Percentiles rank a stretch among this genome's conserved stretches.
phyloP scores from a whole-genome alignment of 2,329 filamentous ascomycete genomes.

The Ophiosphaerella herpotricha region DNA sequence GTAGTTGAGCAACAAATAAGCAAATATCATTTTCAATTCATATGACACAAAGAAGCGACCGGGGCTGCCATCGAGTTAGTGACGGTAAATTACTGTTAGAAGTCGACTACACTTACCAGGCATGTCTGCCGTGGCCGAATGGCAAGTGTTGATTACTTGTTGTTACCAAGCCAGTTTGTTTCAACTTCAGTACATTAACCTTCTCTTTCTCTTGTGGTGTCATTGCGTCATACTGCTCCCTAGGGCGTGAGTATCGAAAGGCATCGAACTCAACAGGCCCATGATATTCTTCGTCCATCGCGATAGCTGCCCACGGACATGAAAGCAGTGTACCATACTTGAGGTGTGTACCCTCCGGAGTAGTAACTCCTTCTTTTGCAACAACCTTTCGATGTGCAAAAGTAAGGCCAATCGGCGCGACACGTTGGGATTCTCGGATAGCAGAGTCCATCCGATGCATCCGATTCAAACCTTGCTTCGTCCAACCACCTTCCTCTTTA shows the following conservation, averaged over 20 bases:
- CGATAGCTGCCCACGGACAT: conserved; percentile 23
- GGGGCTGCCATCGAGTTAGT: conserved; percentile 29
- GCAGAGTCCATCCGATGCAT: conserved; percentile 57
- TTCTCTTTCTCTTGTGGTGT: conserved; percentile 19
- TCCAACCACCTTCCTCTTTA: conserved; percentile 50
- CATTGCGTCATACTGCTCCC: conserved; percentile 26
- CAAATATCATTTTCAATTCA: conserved; percentile 46
- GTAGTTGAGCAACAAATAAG: conserved; percentile 45
- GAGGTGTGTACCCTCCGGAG: conserved; percentile 66
- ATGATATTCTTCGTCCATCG: conserved; percentile 22
- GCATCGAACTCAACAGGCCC: conserved; percentile 23
- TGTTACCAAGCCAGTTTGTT: conserved; percentile 58
- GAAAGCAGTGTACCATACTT: conserved; percentile 21
- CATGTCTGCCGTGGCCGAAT: conserved; percentile 64
- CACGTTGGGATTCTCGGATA: conserved; percentile 59
- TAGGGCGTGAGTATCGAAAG: conserved; percentile 29
- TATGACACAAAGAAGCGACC: conserved; percentile 46
- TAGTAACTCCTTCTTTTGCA: conserved; percentile 76
- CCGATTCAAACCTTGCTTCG: conserved; percentile 50
- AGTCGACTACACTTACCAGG: conserved; percentile 37
- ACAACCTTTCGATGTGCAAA: conserved; percentile 55
- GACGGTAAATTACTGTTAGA: not conserved
- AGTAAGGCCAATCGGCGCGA: conserved; percentile 54
- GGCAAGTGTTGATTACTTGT: conserved; percentile 57
- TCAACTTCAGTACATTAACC: conserved; percentile 28